Evolutionary conservation across 345 rosid species (phyloP).

Genomic region (Salix koriyanagi): DNA sequence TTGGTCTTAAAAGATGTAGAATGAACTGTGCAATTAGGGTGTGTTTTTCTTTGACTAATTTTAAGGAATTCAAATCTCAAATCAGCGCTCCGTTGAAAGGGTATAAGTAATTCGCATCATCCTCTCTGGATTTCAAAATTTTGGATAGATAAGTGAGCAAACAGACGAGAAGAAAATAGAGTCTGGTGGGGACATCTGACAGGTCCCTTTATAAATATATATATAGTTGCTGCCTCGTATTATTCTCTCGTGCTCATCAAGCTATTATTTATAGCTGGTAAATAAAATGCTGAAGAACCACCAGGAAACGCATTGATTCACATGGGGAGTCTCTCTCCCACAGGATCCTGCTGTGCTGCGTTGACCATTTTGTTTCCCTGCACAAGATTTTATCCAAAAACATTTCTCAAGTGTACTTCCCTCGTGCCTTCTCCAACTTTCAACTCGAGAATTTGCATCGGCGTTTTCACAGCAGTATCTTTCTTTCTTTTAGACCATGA

Average conservation of each 20-base stretch:
- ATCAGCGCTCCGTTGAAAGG: not conserved
- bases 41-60: too few relatives aligned
- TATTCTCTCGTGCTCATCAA: not conserved
- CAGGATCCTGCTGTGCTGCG: too few relatives aligned
- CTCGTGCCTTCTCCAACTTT: too few relatives aligned
- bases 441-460: too few relatives aligned
- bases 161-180: not conserved
- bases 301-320: too few relatives aligned
- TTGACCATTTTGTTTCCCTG: too few relatives aligned
- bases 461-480: too few relatives aligned
- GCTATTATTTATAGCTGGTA: too few relatives aligned
- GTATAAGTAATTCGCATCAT: not conserved
- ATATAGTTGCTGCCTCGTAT: not conserved
- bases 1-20: not conserved
- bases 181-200: not conserved
- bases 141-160: not conserved
- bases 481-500: too few relatives aligned
- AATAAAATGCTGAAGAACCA: not conserved
- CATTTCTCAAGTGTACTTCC: too few relatives aligned
- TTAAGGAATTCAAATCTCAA: not conserved
- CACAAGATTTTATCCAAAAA: too few relatives aligned
- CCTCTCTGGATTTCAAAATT: not conserved
- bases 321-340: too few relatives aligned
- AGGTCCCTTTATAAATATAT: not conserved
- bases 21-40: not conserved